Evolutionary conservation across 2,329 filamentous ascomycete genomes (phyloP).

Genomic region (Penicillium digitatum): DNA sequence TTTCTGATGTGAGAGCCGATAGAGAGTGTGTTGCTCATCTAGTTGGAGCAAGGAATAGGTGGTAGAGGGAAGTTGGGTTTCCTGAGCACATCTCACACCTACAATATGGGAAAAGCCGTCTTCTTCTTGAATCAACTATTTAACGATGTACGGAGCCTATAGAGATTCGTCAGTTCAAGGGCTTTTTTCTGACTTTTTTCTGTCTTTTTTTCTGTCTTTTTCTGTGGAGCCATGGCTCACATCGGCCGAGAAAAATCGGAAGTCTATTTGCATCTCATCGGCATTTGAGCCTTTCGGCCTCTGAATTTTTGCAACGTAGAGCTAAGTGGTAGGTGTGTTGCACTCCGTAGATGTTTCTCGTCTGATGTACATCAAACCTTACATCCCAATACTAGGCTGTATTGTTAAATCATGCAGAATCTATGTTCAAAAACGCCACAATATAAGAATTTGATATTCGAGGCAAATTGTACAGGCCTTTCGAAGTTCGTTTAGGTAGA

Average conservation of each 20-base stretch:
- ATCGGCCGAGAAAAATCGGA: neutral
- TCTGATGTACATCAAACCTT: neutral
- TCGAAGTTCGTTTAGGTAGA: slow-evolving; percentile 14
- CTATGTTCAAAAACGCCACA: neutral
- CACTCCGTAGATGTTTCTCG: neutral
- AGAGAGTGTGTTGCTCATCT: neutral
- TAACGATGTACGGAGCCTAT: too few relatives aligned
- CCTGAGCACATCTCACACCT: neutral
- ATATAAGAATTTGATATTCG: slow-evolving; percentile 4
- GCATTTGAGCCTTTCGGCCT: neutral
- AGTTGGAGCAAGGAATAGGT: neutral
- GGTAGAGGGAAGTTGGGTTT: neutral
- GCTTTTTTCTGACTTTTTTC: neutral
- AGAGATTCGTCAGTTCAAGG: neutral
- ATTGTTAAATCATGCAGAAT: neutral
- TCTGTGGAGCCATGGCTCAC: neutral
- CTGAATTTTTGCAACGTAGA: neutral
- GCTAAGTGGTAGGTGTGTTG: neutral
- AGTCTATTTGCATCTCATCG: neutral
- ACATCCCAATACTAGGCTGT: neutral
- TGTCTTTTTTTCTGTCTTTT: neutral
- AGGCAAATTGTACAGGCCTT: slow-evolving; percentile 21
- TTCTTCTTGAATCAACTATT: neutral
- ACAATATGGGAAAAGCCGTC: neutral
- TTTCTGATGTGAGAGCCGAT: neutral